Evolutionary conservation across 2,329 filamentous ascomycete genomes (phyloP).

Genomic region (Phaeosphaeriaceae sp.): DNA sequence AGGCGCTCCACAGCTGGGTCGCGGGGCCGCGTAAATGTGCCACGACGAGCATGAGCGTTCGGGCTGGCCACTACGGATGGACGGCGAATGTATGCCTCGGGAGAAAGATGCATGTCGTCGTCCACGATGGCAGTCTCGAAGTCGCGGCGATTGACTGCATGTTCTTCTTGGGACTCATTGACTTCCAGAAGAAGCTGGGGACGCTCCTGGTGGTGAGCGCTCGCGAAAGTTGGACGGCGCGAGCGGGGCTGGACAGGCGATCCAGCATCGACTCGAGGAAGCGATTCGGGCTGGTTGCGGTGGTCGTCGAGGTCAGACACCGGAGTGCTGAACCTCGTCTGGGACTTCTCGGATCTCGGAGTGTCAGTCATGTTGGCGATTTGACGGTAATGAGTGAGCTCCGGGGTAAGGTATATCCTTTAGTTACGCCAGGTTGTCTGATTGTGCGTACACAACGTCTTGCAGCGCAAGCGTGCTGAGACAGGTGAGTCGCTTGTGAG

Average conservation of each 20-base stretch:
- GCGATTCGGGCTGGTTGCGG: constrained; percentile 69
- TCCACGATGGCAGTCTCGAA: constrained; percentile 87
- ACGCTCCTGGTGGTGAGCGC: constrained; percentile 58
- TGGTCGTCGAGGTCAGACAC: constrained; percentile 89
- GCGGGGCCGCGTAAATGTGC: constrained; percentile 52
- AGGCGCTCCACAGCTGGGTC: constrained; percentile 42
- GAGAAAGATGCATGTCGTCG: constrained; percentile 64
- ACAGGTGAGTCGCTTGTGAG: constrained; percentile 60
- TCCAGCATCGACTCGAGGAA: constrained; percentile 67
- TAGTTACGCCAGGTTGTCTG: constrained; percentile 35
- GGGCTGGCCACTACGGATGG: constrained; percentile 54
- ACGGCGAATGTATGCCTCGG: constrained; percentile 55
- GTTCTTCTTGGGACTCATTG: constrained; percentile 53
- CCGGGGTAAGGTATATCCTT: constrained; percentile 8
- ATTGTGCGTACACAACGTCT: constrained; percentile 17
- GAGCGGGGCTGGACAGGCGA: constrained; percentile 45
- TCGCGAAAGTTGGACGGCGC: constrained; percentile 77
- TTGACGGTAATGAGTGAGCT: constrained; percentile 32
- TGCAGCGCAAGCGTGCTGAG: constrained; percentile 40
- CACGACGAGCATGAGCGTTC: constrained; percentile 44
- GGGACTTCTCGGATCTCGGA: constrained; percentile 70
- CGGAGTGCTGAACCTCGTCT: constrained; percentile 74
- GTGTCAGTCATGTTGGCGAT: constrained; percentile 59
- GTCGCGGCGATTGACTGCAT: constrained; percentile 67
- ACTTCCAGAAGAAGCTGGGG: constrained; percentile 54